These are phyloP conservation scores for Suhomyces panamericanus DNA, from an alignment of 1,139 yeast genomes.

Conservation along the genomic window DNA sequence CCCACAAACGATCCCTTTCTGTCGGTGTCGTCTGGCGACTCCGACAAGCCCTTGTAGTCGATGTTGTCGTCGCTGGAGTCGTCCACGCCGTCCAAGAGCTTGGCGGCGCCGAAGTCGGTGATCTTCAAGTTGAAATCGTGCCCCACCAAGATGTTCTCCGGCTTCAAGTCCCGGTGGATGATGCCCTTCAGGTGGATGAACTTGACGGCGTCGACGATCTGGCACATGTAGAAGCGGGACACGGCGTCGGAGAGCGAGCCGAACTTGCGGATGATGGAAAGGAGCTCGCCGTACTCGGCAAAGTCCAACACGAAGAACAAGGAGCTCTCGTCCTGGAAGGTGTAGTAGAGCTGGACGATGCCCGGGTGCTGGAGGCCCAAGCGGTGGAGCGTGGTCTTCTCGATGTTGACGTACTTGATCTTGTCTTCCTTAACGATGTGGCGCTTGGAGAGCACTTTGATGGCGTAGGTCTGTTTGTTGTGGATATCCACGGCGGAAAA, in stretches of 20 bases:
- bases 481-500: slow-evolving; percentile 63
- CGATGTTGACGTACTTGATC: slow-evolving; percentile 77
- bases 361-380: slow-evolving; percentile 67
- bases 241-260: slow-evolving; percentile 59
- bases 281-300: slow-evolving; percentile 77
- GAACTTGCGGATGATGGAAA: slow-evolving; percentile 57
- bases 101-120: slow-evolving; percentile 99
- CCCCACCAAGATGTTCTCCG: slow-evolving; percentile 86
- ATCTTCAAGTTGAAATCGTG: slow-evolving; percentile 78
- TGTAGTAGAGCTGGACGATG: slow-evolving; percentile 68
- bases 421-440: slow-evolving; percentile 79
- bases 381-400: slow-evolving; percentile 71
- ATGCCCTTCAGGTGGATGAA: slow-evolving; percentile 85
- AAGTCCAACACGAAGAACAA: slow-evolving; percentile 74
- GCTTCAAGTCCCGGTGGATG: slow-evolving; percentile 92
- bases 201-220: slow-evolving; percentile 81
- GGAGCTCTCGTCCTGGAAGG: slow-evolving; percentile 75
- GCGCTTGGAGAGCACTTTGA: slow-evolving; percentile 69
- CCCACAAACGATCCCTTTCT: slow-evolving; percentile 75
- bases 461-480: slow-evolving; percentile 62
- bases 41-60: slow-evolving; percentile 36
- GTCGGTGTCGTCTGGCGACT: slow-evolving; percentile 20
- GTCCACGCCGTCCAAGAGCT: slow-evolving; percentile 55
- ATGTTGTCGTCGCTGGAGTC: slow-evolving; percentile 31
- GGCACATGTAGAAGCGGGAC: slow-evolving; percentile 57